These are phyloP conservation scores for Penicillium sp. DNA, from an alignment of 2,329 filamentous ascomycete species.

Conservation along the genomic window DNA sequence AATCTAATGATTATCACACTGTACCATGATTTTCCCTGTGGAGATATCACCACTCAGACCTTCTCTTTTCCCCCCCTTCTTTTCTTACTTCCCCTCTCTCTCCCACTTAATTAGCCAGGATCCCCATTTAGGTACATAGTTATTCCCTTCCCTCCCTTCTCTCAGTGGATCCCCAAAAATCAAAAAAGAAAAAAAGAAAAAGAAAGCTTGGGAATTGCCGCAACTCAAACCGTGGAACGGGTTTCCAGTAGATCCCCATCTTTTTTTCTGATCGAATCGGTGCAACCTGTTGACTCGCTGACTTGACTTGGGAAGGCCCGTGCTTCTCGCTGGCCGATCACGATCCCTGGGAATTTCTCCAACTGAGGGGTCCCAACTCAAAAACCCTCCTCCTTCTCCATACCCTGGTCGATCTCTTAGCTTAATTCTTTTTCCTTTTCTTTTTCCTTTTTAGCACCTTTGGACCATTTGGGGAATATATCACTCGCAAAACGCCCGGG, in stretches of 20 bases:
- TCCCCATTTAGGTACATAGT: slow-evolving; percentile 1
- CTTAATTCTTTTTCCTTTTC: slow-evolving; percentile 22
- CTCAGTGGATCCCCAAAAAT: slow-evolving; percentile 6
- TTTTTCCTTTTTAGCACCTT: slow-evolving; percentile 9
- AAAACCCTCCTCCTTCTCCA: slow-evolving; percentile 24
- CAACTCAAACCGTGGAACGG: slow-evolving; percentile 26
- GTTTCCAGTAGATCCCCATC: slow-evolving; percentile 23
- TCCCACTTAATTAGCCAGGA: not conserved
- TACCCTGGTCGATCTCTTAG: slow-evolving; percentile 31
- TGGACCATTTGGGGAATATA: not conserved
- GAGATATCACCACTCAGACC: slow-evolving; percentile 7
- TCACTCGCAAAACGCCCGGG: slow-evolving; percentile 1
- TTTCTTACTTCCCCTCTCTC: not conserved
- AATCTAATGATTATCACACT: slow-evolving; percentile 1
- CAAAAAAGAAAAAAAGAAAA: not conserved
- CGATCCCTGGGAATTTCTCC: slow-evolving; percentile 21
- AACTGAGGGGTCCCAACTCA: slow-evolving; percentile 25
- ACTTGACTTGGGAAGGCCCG: slow-evolving; percentile 18
- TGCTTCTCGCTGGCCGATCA: slow-evolving; percentile 23
- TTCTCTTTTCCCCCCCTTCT: not conserved
- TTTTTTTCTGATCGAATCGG: slow-evolving; percentile 24
- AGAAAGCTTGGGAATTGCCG: slow-evolving; percentile 31
- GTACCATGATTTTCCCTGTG: not conserved
- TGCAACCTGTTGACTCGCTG: slow-evolving; percentile 25
- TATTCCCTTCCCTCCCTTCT: slow-evolving; percentile 5